These are phyloP conservation scores for Alternaria ventricosa DNA, from an alignment of 2,329 filamentous ascomycete species.

Conservation along the genomic window DNA sequence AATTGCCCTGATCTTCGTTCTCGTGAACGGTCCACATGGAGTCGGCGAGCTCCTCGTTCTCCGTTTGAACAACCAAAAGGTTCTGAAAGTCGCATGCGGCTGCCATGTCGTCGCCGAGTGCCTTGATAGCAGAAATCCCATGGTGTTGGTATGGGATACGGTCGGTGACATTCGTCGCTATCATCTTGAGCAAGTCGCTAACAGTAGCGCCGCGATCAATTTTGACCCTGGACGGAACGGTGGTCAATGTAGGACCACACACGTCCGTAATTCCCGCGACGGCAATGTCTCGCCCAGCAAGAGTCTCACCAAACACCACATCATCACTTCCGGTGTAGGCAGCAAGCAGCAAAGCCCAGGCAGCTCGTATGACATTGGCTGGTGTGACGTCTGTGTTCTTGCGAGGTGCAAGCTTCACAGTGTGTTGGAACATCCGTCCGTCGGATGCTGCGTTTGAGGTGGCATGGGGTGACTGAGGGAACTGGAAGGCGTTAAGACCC, in stretches of 20 bases:
- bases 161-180: constrained; percentile 29
- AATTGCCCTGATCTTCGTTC: constrained; percentile 36
- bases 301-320: constrained; percentile 37
- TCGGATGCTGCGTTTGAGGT: constrained; percentile 27
- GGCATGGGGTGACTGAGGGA: constrained; percentile 39
- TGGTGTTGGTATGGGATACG: constrained; percentile 48
- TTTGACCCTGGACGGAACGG: constrained; percentile 46
- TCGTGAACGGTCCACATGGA: constrained; percentile 38
- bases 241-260: constrained; percentile 49
- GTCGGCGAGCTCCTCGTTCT: constrained; percentile 27
- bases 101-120: constrained; percentile 58
- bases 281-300: constrained; percentile 45
- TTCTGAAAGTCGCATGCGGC: constrained; percentile 64
- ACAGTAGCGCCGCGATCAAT: constrained; percentile 35
- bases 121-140: constrained; percentile 48
- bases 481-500: constrained; percentile 35
- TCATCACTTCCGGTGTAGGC: constrained; percentile 27
- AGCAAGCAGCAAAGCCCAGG: constrained; percentile 34
- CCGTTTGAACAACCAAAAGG: constrained; percentile 60
- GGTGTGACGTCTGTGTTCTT: constrained; percentile 40
- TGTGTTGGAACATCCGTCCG: constrained; percentile 32
- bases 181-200: constrained; percentile 25
- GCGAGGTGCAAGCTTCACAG: constrained; percentile 27
- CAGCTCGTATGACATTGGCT: constrained; percentile 27
- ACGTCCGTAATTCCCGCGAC: constrained; percentile 44